These are phyloP conservation scores for Sugiyamaella novakii DNA, from an alignment of 1,139 yeast species.

Conservation along the genomic window DNA sequence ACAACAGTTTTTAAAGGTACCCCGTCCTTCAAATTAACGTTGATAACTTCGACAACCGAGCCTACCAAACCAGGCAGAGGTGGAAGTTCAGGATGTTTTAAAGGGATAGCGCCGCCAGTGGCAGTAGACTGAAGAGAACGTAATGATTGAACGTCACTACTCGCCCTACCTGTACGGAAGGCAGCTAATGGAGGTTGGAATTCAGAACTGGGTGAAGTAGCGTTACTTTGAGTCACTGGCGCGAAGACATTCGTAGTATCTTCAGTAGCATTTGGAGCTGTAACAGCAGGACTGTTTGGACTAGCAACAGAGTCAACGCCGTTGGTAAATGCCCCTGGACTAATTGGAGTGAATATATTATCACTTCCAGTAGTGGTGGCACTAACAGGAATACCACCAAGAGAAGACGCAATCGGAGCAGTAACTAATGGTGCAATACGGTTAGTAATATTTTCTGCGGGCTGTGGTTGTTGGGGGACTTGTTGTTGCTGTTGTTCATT, in stretches of 20 bases:
- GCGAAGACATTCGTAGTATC: neutral
- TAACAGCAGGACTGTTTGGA: neutral
- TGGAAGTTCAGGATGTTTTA: conserved; percentile 58
- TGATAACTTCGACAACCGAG: conserved; percentile 79
- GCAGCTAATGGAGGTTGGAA: conserved; percentile 19
- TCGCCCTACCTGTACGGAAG: conserved; percentile 16
- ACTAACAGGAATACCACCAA: no score
- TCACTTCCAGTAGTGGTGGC: neutral
- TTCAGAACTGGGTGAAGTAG: conserved; percentile 10
- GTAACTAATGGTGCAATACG: neutral
- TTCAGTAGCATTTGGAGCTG: neutral
- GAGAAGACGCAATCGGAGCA: neutral
- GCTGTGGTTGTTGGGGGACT: conserved; percentile 13
- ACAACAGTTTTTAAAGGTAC: conserved; percentile 57
- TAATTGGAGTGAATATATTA: neutral
- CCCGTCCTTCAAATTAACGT: conserved; percentile 73
- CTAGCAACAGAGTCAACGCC: neutral
- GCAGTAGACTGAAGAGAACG: conserved; percentile 31
- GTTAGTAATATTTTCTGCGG: neutral
- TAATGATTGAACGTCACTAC: conserved; percentile 31
- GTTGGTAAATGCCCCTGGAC: conserved; percentile 3
- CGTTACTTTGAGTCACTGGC: neutral
- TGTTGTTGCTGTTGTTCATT: conserved; percentile 9
- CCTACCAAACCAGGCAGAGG: conserved; percentile 65
- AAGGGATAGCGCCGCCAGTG: conserved; percentile 19